phyloP scores from a whole-genome alignment of 176 grass and related monocot species.

The Cenchrus fungigraminus region DNA sequence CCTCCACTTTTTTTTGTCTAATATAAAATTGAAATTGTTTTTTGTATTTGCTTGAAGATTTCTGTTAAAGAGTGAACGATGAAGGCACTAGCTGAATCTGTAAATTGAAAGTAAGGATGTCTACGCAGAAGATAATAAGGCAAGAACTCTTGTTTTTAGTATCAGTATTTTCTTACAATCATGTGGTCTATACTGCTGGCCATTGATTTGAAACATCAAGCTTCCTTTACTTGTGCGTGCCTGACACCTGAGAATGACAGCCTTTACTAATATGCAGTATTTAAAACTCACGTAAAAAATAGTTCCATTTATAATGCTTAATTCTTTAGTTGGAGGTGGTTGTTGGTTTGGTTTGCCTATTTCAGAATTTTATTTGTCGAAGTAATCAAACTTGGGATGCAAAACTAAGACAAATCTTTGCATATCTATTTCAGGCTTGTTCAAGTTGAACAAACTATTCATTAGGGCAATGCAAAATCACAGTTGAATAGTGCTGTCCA shows the following conservation, averaged over 20 bases:
- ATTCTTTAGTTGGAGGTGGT: background rate
- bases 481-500: conserved; percentile 64
- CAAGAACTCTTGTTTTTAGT: too few relatives aligned
- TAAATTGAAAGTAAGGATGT: too few relatives aligned
- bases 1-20: conserved; percentile 18
- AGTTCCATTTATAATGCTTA: background rate
- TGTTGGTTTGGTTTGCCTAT: background rate
- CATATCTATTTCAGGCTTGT: conserved; percentile 60
- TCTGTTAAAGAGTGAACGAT: too few relatives aligned
- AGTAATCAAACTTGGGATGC: conserved; percentile 29
- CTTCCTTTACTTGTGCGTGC: too few relatives aligned
- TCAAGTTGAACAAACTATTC: conserved; percentile 81
- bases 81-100: too few relatives aligned
- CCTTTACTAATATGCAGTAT: background rate
- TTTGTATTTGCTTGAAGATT: conserved; percentile 88
- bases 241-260: too few relatives aligned
- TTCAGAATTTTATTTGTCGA: conserved; percentile 21
- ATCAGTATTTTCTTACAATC: too few relatives aligned
- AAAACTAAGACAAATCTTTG: conserved; percentile 16
- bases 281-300: background rate
- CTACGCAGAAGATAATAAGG: too few relatives aligned
- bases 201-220: too few relatives aligned
- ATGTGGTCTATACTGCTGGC: too few relatives aligned
- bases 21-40: background rate
- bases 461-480: conserved; percentile 74